Percentiles rank a stretch among this genome's conserved stretches.
Conservation (phyloP, 139 green algal genomes). For the Mesotaenium endlicherianum region DNA sequence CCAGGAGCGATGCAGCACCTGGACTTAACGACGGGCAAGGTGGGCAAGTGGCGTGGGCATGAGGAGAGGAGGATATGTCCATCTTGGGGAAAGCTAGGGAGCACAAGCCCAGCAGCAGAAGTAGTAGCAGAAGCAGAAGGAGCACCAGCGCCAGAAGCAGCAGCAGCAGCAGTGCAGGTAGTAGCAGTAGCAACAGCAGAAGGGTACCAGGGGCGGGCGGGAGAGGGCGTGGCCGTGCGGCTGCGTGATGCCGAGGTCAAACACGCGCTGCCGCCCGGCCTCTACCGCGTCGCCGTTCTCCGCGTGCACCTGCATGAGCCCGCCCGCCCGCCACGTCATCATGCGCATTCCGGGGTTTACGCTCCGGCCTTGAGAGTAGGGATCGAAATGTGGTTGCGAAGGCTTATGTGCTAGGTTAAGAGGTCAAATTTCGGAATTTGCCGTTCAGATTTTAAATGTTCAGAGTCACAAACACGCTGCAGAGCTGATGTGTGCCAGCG, state of each 20-base stretch:
- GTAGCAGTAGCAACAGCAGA: no score
- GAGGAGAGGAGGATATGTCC: neutral
- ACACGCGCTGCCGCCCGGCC: slow-evolving; percentile 65
- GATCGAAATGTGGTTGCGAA: neutral
- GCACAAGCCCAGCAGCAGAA: no score
- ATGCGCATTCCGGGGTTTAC: slow-evolving; percentile 55
- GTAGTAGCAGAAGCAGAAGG: no score
- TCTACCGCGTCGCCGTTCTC: slow-evolving; percentile 91
- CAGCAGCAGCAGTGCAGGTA: no score
- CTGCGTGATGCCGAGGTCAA: slow-evolving; percentile 70
- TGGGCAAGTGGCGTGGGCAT: neutral
- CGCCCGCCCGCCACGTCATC: neutral
- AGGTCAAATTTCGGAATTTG: neutral
- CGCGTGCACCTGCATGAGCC: slow-evolving; percentile 63
- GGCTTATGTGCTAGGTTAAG: neutral
- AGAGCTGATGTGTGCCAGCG: neutral
- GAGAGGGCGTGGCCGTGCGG: slow-evolving; percentile 87
- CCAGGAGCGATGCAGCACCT: neutral
- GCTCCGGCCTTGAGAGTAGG: neutral
- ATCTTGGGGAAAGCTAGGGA: no score
- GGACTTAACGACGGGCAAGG: neutral
- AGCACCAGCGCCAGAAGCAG: no score
- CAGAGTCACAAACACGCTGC: neutral
- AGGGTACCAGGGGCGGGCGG: slow-evolving; percentile 65
- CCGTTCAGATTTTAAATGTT: neutral